Conservation (phyloP, 2,329 filamentous ascomycete genomes). For the Aspergillus sp. region DNA sequence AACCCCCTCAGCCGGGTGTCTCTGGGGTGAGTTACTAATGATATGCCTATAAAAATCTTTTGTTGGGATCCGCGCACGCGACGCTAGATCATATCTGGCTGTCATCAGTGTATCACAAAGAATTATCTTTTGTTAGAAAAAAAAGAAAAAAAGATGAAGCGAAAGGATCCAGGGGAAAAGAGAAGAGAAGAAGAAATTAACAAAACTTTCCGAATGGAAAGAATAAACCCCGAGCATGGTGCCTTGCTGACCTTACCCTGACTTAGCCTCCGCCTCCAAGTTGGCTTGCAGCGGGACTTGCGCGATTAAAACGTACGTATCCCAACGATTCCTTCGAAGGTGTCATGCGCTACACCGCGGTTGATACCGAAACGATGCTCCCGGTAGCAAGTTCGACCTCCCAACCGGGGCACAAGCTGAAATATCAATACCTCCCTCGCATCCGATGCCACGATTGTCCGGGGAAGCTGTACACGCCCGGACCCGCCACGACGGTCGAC, state of each 20-base stretch:
- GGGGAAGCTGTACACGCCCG: conserved; percentile 89
- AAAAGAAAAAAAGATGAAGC: not conserved
- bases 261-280: conserved; percentile 75
- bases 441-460: conserved; percentile 92
- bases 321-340: conserved; percentile 83
- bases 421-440: conserved; percentile 80
- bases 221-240: not conserved
- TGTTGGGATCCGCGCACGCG: not conserved
- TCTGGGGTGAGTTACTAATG: conserved; percentile 44
- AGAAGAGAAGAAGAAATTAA: not conserved
- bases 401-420: conserved; percentile 61
- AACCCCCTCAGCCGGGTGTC: conserved; percentile 42
- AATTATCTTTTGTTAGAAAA: not conserved
- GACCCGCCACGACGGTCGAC: conserved; percentile 76
- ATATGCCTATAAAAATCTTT: conserved; percentile 3
- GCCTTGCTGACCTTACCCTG: conserved; percentile 8
- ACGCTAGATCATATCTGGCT: not conserved
- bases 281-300: conserved; percentile 78
- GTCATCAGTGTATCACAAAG: conserved; percentile 1
- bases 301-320: conserved; percentile 67
- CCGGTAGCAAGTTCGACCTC: conserved; percentile 57
- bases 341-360: conserved; percentile 83
- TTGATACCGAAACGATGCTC: conserved; percentile 69
- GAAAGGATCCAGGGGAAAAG: not conserved
- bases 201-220: not conserved